These are phyloP conservation scores for Linnemannia exigua DNA, from an alignment of 192 early-diverging fungal genomes.

Conservation along the genomic window DNA sequence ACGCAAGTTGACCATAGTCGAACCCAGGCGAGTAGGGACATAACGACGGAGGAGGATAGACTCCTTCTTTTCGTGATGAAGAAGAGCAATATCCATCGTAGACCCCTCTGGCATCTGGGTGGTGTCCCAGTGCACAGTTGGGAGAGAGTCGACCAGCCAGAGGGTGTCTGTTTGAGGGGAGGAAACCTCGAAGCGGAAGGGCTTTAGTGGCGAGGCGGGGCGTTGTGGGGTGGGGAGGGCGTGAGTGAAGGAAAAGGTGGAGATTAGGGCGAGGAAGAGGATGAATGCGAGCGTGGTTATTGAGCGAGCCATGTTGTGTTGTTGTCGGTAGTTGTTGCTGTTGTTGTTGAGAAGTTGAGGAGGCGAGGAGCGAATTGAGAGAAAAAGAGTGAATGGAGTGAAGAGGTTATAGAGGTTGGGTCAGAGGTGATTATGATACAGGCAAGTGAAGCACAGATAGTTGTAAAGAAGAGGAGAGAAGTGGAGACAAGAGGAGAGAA, in stretches of 20 bases:
- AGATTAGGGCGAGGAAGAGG: slow-evolving; percentile 24
- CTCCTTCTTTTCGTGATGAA: slow-evolving; percentile 34
- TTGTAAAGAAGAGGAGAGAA: neutral
- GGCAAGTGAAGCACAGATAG: neutral
- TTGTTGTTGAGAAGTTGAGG: neutral
- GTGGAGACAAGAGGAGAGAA: neutral
- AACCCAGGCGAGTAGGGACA: slow-evolving; percentile 33
- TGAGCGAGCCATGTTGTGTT: slow-evolving; percentile 21
- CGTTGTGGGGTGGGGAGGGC: slow-evolving; percentile 43
- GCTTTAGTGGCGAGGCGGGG: neutral
- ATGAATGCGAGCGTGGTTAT: slow-evolving; percentile 18
- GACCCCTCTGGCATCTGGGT: slow-evolving; percentile 29
- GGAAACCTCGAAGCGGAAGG: slow-evolving; percentile 38
- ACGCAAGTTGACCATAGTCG: slow-evolving; percentile 34
- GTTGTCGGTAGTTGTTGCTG: neutral
- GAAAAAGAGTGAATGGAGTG: neutral
- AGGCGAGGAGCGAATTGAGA: slow-evolving; percentile 10
- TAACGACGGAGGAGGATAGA: slow-evolving; percentile 51
- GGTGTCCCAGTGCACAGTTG: slow-evolving; percentile 36
- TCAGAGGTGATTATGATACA: no score
- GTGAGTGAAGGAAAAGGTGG: slow-evolving; percentile 13
- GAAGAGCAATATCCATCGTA: slow-evolving; percentile 47
- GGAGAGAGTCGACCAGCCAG: slow-evolving; percentile 49
- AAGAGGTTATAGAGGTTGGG: no score
- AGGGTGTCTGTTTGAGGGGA: slow-evolving; percentile 33